Base-by-base conservation (phyloP, 306 rosid genomes). In the Fragaria ananassa region DNA sequence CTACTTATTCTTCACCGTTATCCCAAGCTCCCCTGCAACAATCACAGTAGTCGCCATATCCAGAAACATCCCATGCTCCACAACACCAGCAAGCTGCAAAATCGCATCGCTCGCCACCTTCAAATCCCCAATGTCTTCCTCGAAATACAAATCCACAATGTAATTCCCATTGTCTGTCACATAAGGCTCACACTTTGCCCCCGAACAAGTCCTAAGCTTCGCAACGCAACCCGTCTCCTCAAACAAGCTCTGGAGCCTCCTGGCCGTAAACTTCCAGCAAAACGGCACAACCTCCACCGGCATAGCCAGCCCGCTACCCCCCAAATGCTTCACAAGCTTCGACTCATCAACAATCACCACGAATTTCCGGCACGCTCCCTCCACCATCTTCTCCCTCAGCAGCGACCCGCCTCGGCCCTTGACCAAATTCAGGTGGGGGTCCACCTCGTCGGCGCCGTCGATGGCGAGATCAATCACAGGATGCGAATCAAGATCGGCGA, bases 381-480 rank as follows among this genome's bases (percentile, higher is more conserved):
- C 98, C 21, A 93, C 89, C 98, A 93, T 91, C 68, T 93, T 93
- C 58, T 93, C 97, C 9, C 97, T 79, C 46, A 93, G 27, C 14
- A 93, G 92, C 10, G 98, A 93, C 11, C 98, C 97, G 35, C 97
- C 97, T 46, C 98, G 93, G 6, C 98, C 98, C 56, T 93, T 93
- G 2, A 93, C 98, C 47, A 91, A 39, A 76, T 91, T 93, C 57
- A 93, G 77, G 19, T 50, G 41, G 3, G 96, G 97, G 25, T 93
- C 97, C 19, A 93, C 98, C 77, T 93, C 98, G 4, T 93, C 98
- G n/a, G 98, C 97, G 10, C 97, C 98, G 31, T 93, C 98, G 41
- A 93, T 93, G 1, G 96, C 90, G 15, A 93, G 89, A 80, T 93
- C 98, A 15, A 93, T 80, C 1, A 84, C 82, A 0, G 97, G 97